phyloP scores from a whole-genome alignment of 2,329 filamentous ascomycete genomes.

The Ilyonectria destructans region DNA sequence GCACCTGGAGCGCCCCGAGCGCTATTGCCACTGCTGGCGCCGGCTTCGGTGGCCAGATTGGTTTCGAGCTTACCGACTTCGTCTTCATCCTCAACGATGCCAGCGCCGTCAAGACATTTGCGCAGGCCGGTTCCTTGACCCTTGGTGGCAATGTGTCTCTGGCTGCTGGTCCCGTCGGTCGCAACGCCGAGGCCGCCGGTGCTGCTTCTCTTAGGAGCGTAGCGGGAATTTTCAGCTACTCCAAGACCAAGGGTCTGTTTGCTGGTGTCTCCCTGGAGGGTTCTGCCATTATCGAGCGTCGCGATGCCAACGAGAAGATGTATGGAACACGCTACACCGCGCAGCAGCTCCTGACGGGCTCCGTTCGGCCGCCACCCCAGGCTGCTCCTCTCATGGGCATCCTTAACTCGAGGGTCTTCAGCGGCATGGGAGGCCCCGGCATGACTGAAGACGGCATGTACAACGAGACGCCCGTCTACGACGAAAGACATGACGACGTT shows the following conservation, averaged over 20 bases:
- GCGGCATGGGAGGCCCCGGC: conserved; percentile 69
- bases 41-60: conserved; percentile 89
- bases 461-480: conserved; percentile 94
- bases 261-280: conserved; percentile 96
- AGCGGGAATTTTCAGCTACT: conserved; percentile 95
- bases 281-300: conserved; percentile 91
- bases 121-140: conserved; percentile 91
- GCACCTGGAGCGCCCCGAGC: conserved; percentile 85
- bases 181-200: conserved; percentile 96
- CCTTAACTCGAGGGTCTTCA: conserved; percentile 88
- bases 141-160: conserved; percentile 97
- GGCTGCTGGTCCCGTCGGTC: conserved; percentile 92
- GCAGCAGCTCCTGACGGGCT: conserved; percentile 84
- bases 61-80: conserved; percentile 92
- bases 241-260: conserved; percentile 97
- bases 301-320: conserved; percentile 97
- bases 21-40: conserved; percentile 87
- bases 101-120: conserved; percentile 92
- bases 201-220: conserved; percentile 92
- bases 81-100: conserved; percentile 98
- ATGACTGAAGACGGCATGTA: conserved; percentile 80
- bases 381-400: conserved; percentile 89
- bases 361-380: conserved; percentile 83
- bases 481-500: conserved; percentile 85
- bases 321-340: conserved; percentile 90